phyloP scores from a whole-genome alignment of 2,329 filamentous ascomycete genomes.

The Aureobasidium sp. region DNA sequence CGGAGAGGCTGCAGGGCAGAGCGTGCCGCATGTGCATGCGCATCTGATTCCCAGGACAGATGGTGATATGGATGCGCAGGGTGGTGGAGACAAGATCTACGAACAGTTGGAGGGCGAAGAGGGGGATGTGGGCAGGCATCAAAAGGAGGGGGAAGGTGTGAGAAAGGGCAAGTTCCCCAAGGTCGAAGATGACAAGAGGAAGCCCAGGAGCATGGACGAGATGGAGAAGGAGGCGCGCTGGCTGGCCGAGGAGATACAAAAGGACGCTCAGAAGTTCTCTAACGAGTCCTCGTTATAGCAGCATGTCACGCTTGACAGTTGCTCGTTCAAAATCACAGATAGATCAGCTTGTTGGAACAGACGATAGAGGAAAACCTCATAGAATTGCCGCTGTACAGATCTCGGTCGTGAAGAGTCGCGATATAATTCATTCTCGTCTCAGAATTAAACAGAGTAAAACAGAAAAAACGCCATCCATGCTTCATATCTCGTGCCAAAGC shows the following conservation, averaged over 20 bases:
- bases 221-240: constrained; percentile 73
- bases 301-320: too few relatives aligned
- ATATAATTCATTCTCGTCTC: constrained; percentile 3
- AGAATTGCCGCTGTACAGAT: constrained; percentile 13
- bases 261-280: constrained; percentile 27
- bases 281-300: background rate
- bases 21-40: constrained; percentile 85
- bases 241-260: constrained; percentile 53
- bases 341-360: background rate
- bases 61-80: constrained; percentile 50
- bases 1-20: constrained; percentile 83
- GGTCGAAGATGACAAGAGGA: constrained; percentile 59
- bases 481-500: constrained; percentile 13
- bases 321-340: background rate
- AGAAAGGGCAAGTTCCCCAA: constrained; percentile 48
- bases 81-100: constrained; percentile 70
- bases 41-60: constrained; percentile 74
- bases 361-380: background rate
- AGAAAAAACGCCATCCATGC: constrained; percentile 15
- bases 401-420: background rate
- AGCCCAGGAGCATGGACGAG: constrained; percentile 60
- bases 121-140: constrained; percentile 69
- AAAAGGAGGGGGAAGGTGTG: constrained; percentile 47
- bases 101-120: constrained; percentile 74
- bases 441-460: constrained; percentile 7